Conservation (phyloP, 371 early-diverging fungal species). For the Apophysomyces sp. region DNA sequence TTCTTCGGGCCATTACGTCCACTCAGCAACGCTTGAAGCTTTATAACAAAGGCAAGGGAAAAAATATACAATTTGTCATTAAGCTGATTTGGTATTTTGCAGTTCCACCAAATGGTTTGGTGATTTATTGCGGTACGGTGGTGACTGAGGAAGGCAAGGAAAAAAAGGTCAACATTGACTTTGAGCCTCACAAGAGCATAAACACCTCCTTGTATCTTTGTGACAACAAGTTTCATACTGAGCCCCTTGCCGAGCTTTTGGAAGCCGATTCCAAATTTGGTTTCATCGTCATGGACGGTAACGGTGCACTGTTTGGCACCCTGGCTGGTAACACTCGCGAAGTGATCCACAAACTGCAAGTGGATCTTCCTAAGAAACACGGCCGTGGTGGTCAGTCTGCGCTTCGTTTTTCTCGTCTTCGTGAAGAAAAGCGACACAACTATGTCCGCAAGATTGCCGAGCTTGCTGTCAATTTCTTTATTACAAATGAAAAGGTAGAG, state of each 20-base stretch:
- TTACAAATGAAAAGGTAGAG: conserved; percentile 40
- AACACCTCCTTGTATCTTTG: conserved; percentile 99
- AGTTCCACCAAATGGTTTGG: conserved; percentile 94
- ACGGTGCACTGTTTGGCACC: conserved; percentile 97
- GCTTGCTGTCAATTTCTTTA: conserved; percentile 76
- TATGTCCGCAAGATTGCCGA: conserved; percentile 99
- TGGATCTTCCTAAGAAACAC: conserved; percentile 99
- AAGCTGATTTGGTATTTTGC: background rate
- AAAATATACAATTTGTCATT: background rate
- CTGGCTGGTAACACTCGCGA: conserved; percentile 97
- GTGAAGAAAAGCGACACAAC: conserved; percentile 99
- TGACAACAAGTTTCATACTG: conserved; percentile 99
- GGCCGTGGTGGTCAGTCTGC: conserved; percentile 99
- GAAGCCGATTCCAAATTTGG: conserved; percentile 98
- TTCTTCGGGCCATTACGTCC: conserved; percentile 98
- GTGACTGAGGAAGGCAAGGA: conserved; percentile 99
- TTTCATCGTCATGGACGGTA: conserved; percentile 99
- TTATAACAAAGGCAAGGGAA: conserved; percentile 70
- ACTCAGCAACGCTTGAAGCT: conserved; percentile 98
- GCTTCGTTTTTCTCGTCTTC: conserved; percentile 98
- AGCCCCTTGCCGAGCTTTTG: conserved; percentile 89
- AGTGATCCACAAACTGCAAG: conserved; percentile 92
- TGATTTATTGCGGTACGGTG: conserved; percentile 97
- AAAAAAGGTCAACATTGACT: conserved; percentile 98
- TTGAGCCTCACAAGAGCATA: conserved; percentile 99